Evolutionary conservation across 768 basidiomycete genomes (phyloP).

Genomic region (Cystofilobasidium capitatum): DNA sequence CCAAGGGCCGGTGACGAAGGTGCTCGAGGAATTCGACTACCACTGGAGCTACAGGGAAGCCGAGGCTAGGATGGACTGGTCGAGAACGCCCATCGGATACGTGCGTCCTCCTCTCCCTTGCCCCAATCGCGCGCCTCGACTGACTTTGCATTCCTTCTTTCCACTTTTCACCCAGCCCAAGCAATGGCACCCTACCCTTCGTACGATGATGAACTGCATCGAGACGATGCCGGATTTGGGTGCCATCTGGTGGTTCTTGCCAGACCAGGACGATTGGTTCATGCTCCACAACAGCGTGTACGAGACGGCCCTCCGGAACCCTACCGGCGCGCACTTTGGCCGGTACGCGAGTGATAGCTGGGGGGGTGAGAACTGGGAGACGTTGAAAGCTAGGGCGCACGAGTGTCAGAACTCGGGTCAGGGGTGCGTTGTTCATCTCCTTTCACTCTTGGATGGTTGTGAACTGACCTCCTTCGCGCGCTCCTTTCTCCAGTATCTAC

Average conservation of each 20-base stretch:
- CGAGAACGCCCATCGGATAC: slow-evolving; percentile 1
- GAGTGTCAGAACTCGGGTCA: neutral
- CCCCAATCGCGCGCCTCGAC: too few species aligned
- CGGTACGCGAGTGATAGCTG: neutral
- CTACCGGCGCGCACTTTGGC: neutral
- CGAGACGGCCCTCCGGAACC: neutral
- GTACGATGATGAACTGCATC: neutral
- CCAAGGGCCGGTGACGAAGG: too few species aligned
- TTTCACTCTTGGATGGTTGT: neutral
- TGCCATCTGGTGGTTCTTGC: slow-evolving; percentile 4
- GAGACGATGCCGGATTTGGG: slow-evolving; percentile 2
- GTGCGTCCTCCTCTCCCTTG: neutral
- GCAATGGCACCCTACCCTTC: slow-evolving; percentile 4
- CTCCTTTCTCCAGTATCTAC: neutral
- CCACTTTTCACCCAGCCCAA: neutral
- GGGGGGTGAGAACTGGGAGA: neutral
- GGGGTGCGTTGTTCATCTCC: neutral
- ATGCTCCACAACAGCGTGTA: neutral
- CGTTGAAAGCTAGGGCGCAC: neutral
- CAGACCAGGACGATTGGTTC: slow-evolving; percentile 8
- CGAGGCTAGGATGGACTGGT: slow-evolving; percentile 2
- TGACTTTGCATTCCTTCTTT: neutral
- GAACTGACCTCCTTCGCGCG: neutral
- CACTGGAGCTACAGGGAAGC: neutral
- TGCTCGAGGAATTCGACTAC: neutral